Conservation (phyloP, 2,329 filamentous ascomycete species). For the Diaporthe batatas region DNA sequence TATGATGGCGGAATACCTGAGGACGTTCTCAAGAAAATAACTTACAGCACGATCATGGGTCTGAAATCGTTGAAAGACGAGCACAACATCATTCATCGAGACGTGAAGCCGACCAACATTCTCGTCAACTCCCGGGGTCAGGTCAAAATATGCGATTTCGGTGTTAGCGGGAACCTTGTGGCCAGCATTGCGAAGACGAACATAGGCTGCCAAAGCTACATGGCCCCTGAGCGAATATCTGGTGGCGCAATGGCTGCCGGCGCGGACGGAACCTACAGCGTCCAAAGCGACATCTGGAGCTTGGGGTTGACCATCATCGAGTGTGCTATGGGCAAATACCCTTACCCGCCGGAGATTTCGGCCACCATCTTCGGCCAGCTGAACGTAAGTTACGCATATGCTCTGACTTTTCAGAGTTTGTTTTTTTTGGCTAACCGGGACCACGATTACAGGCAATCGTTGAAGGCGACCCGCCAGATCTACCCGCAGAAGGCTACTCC, state of each 20-base stretch:
- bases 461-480: conserved; percentile 91
- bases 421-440: conserved; percentile 43
- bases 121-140: conserved; percentile 90
- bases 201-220: conserved; percentile 99
- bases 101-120: conserved; percentile 99
- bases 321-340: conserved; percentile 93
- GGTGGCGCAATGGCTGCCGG: conserved; percentile 82
- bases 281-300: conserved; percentile 98
- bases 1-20: conserved; percentile 94
- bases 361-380: conserved; percentile 99
- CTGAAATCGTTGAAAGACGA: conserved; percentile 95
- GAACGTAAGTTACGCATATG: conserved; percentile 75
- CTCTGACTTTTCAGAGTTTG: conserved; percentile 18
- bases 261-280: conserved; percentile 89
- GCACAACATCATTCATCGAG: conserved; percentile 98
- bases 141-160: conserved; percentile 98
- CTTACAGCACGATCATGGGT: conserved; percentile 89
- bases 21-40: conserved; percentile 88
- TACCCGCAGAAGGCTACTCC: conserved; percentile 84
- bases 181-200: conserved; percentile 99
- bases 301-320: conserved; percentile 95
- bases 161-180: conserved; percentile 95
- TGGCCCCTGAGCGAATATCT: conserved; percentile 96
- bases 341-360: conserved; percentile 96
- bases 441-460: conserved; percentile 84